Evolutionary conservation across 352 stramenopile genomes (phyloP).

Genomic region (Globisporangium takayamanum): DNA sequence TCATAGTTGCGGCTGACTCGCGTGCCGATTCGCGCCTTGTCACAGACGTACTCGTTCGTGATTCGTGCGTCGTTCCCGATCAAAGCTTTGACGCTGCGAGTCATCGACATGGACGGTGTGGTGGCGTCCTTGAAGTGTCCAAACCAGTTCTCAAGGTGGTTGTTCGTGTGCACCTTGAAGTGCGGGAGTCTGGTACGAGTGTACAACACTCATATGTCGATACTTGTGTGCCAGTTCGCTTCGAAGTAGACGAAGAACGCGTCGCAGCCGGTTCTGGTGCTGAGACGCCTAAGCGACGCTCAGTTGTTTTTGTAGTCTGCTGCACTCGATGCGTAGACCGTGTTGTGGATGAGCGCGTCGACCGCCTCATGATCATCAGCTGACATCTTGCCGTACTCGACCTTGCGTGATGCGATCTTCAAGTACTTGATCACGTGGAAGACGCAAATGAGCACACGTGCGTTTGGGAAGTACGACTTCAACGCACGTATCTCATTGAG

Average conservation of each 20-base stretch:
- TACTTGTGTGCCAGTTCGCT: background rate
- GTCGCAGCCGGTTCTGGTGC: background rate
- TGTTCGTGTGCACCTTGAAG: constrained; percentile 23
- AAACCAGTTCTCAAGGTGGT: constrained; percentile 23
- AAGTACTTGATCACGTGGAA: constrained; percentile 22
- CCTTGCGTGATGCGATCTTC: constrained; percentile 7
- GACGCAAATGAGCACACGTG: constrained; percentile 10
- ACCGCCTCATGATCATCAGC: constrained; percentile 11
- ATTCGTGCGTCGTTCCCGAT: too few relatives aligned
- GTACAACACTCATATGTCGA: constrained; percentile 22
- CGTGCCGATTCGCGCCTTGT: too few relatives aligned
- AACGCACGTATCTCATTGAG: constrained; percentile 16
- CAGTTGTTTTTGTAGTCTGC: constrained; percentile 7
- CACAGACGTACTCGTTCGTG: too few relatives aligned
- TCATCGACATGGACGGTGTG: too few relatives aligned
- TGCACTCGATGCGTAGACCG: constrained; percentile 12
- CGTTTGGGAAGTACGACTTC: constrained; percentile 6
- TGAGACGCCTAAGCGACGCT: background rate
- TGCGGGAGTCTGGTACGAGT: constrained; percentile 8
- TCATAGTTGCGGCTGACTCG: too few relatives aligned
- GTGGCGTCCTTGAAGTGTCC: constrained; percentile 7
- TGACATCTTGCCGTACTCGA: constrained; percentile 14
- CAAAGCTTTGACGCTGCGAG: too few relatives aligned
- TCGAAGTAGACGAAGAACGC: constrained; percentile 8
- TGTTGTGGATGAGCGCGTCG: constrained; percentile 14